A percentile compares a stretch with the other conserved stretches of the same genome.
These are phyloP conservation scores for Hypoxylon rickii DNA, from an alignment of 495 filamentous ascomycete species.

Conservation along the genomic window DNA sequence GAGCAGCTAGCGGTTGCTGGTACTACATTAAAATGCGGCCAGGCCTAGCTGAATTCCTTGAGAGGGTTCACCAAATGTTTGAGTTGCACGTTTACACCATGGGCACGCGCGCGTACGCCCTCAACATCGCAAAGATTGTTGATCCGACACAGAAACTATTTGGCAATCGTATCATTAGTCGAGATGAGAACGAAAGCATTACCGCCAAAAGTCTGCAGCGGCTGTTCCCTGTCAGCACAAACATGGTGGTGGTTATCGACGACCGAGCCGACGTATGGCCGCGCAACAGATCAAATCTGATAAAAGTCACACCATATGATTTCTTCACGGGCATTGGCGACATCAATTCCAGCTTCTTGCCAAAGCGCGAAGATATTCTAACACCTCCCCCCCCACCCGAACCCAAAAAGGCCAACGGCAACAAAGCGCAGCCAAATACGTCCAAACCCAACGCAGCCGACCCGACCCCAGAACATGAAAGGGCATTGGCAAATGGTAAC, in stretches of 20 bases:
- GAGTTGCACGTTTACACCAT: conserved; percentile 99
- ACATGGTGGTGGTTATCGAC: conserved; percentile 99
- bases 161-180: conserved; percentile 90
- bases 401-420: conserved; percentile 26
- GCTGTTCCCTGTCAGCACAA: conserved; percentile 93
- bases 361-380: conserved; percentile 79
- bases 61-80: conserved; percentile 78
- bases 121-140: conserved; percentile 88
- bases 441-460: conserved; percentile 6
- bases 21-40: conserved; percentile 99
- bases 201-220: conserved; percentile 87
- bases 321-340: conserved; percentile 98
- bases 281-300: conserved; percentile 88
- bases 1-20: conserved; percentile 68
- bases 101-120: conserved; percentile 93
- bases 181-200: conserved; percentile 94
- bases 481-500: conserved; percentile 64
- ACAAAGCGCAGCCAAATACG: conserved; percentile 3
- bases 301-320: conserved; percentile 93
- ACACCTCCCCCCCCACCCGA: conserved; percentile 36
- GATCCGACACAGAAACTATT: conserved; percentile 91
- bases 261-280: conserved; percentile 97
- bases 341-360: conserved; percentile 97
- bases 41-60: conserved; percentile 80
- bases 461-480: conserved; percentile 24